Evolutionary conservation across 805 yeast species (phyloP).

Genomic region (Suhomyces emberorum): DNA sequence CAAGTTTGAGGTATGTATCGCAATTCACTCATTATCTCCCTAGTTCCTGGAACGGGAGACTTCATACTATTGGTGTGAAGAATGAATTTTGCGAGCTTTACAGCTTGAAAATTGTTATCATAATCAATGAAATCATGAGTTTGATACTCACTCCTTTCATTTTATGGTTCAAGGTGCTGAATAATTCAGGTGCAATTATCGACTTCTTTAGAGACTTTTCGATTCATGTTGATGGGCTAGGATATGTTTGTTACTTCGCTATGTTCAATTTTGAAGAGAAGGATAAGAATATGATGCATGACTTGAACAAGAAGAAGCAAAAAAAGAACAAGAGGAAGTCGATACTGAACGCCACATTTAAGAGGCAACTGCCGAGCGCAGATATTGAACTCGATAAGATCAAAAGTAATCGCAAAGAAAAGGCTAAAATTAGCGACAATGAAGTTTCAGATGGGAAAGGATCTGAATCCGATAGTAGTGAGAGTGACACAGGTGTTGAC

Average conservation of each 20-base stretch:
- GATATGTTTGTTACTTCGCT: constrained; percentile 91
- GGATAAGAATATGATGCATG: constrained; percentile 43
- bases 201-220: constrained; percentile 91
- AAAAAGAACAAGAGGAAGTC: constrained; percentile 10
- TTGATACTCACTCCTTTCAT: constrained; percentile 83
- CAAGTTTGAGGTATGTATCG: constrained; percentile 72
- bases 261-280: constrained; percentile 78
- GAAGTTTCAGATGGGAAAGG: constrained; percentile 4
- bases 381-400: constrained; percentile 16
- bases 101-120: constrained; percentile 66
- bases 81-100: constrained; percentile 76
- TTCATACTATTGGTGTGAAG: constrained; percentile 83
- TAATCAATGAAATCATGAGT: constrained; percentile 77
- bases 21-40: constrained; percentile 92
- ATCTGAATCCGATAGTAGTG: constrained; percentile 16
- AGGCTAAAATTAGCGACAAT: constrained; percentile 9
- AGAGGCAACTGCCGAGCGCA: constrained; percentile 1
- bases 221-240: constrained; percentile 89
- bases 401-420: constrained; percentile 7
- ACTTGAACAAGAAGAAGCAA: constrained; percentile 19
- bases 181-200: constrained; percentile 67
- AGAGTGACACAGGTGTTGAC: constrained; percentile 27
- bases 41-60: constrained; percentile 75
- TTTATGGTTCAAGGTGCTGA: constrained; percentile 80
- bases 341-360: neutral